These are phyloP conservation scores for Trichosporon sp. DNA, from an alignment of 1,284 basidiomycete genomes.

Conservation along the genomic window DNA sequence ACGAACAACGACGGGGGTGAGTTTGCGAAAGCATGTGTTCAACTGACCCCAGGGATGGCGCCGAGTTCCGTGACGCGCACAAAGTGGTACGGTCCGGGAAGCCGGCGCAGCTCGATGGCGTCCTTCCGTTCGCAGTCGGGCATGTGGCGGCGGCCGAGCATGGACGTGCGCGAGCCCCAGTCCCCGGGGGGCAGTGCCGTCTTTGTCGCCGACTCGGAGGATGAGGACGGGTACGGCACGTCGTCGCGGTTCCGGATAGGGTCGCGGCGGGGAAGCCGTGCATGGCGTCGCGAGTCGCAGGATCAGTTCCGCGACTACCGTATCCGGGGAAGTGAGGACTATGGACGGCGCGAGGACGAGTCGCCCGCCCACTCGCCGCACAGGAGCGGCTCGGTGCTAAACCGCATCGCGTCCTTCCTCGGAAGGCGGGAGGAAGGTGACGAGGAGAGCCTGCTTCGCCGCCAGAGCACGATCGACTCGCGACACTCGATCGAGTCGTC, in stretches of 20 bases:
- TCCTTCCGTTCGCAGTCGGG: slow-evolving; percentile 36
- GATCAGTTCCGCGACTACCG: slow-evolving; percentile 14
- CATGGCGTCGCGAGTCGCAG: slow-evolving; percentile 11
- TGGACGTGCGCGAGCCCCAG: slow-evolving; percentile 30
- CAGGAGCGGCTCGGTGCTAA: slow-evolving; percentile 42
- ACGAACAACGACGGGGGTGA: slow-evolving; percentile 31
- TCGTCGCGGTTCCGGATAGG: slow-evolving; percentile 27
- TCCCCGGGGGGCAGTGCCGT: slow-evolving; percentile 46
- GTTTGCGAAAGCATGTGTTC: neutral
- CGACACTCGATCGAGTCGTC: slow-evolving; percentile 33
- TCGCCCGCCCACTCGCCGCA: slow-evolving; percentile 30
- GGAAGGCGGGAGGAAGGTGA: slow-evolving; percentile 45
- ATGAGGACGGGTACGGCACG: slow-evolving; percentile 40
- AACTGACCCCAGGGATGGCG: slow-evolving; percentile 37
- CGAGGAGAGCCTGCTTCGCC: slow-evolving; percentile 26
- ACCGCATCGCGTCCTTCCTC: slow-evolving; percentile 52
- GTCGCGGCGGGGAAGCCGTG: neutral
- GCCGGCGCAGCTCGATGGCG: slow-evolving; percentile 40
- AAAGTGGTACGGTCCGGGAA: slow-evolving; percentile 40
- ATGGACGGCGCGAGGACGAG: slow-evolving; percentile 31
- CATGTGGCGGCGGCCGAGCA: slow-evolving; percentile 36
- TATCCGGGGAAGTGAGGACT: slow-evolving; percentile 25
- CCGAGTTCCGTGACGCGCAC: slow-evolving; percentile 49
- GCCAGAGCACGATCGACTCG: slow-evolving; percentile 32
- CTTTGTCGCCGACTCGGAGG: slow-evolving; percentile 49